Percentiles rank a stretch among this genome's conserved stretches.
phyloP scores from a whole-genome alignment of 2,329 filamentous ascomycete genomes.

The Neospermospora avenae region DNA sequence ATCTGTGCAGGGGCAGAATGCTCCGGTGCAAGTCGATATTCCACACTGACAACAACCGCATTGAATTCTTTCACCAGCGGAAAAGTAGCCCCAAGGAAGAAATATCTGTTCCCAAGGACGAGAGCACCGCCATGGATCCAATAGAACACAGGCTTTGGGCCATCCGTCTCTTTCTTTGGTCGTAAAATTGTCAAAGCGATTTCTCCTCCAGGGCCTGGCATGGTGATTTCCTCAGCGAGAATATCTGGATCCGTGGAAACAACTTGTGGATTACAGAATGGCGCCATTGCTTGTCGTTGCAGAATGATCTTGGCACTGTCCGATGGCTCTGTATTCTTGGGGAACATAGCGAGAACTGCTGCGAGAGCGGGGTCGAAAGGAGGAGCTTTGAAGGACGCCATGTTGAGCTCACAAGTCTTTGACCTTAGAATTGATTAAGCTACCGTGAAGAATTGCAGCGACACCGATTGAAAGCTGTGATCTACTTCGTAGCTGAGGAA shows the following conservation, averaged over 20 bases:
- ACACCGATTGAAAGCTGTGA: no score
- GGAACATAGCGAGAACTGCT: neutral
- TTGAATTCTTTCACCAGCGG: neutral
- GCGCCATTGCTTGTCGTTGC: neutral
- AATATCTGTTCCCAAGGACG: neutral
- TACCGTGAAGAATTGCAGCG: no score
- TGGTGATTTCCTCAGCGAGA: neutral
- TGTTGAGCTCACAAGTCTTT: neutral
- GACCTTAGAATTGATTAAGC: no score
- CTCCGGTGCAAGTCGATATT: slow-evolving; percentile 5
- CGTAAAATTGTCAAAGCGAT: neutral
- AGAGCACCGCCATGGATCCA: slow-evolving; percentile 2
- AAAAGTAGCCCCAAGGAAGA: neutral
- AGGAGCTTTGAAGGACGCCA: neutral
- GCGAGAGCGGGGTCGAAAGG: neutral
- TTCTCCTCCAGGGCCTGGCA: neutral
- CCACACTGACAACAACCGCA: slow-evolving; percentile 1
- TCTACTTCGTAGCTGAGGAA: no score
- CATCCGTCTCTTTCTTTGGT: neutral
- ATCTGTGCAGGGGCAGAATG: neutral
- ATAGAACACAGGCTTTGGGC: neutral
- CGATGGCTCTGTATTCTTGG: neutral
- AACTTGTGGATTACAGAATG: neutral
- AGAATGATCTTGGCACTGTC: neutral
- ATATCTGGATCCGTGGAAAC: neutral